Conservation (phyloP, 2,329 filamentous ascomycete genomes). For the Tolypocladium amazonense region DNA sequence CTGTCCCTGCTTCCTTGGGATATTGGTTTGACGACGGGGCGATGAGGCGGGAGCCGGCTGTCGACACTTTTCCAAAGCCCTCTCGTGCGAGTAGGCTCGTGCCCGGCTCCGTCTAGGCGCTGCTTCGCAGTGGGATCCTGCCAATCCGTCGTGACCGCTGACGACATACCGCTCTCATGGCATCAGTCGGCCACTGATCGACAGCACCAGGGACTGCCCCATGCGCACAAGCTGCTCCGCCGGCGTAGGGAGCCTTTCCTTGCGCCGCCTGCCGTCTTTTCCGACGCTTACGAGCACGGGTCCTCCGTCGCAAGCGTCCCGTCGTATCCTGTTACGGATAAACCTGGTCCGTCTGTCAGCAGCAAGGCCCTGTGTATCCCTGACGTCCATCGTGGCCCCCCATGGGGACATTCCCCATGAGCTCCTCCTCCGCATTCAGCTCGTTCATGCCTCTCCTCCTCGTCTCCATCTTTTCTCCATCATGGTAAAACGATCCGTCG, state of each 20-base stretch:
- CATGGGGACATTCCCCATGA: background rate
- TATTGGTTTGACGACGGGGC: background rate
- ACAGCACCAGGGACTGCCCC: background rate
- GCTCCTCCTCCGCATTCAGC: background rate
- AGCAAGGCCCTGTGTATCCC: too few species aligned
- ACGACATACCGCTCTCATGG: background rate
- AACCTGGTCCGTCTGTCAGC: background rate
- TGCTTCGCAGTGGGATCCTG: background rate
- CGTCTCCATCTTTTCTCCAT: background rate
- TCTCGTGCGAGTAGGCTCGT: background rate
- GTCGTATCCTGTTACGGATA: background rate
- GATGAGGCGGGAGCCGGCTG: background rate
- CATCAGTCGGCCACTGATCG: background rate
- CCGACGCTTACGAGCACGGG: background rate
- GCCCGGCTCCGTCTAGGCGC: background rate
- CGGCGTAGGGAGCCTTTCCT: background rate
- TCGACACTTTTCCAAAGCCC: background rate
- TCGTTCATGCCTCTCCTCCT: background rate
- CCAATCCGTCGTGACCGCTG: background rate
- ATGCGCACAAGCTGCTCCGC: background rate
- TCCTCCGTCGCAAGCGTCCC: background rate
- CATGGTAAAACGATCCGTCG: background rate
- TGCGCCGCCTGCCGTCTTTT: background rate
- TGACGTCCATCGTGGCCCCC: background rate
- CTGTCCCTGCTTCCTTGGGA: background rate